Base-by-base conservation (phyloP, 1,139 yeast genomes). In the Nakaseomyces glabratus region DNA sequence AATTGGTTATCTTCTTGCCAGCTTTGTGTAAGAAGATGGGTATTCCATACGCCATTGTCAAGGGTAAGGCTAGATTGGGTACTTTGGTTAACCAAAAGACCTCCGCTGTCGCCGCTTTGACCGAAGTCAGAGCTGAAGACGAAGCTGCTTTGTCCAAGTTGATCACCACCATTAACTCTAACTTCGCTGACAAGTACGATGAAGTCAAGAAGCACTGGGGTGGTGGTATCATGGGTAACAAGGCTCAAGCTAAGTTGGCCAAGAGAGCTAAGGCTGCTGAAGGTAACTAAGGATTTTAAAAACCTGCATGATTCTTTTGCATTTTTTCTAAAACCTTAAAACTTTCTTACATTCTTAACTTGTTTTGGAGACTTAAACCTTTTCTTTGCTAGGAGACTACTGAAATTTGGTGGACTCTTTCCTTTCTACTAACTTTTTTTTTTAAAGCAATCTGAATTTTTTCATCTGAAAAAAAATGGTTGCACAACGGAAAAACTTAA, bases 21-120 rank as follows among this genome's bases (percentile, higher is more conserved):
- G 96, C 97, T 68, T 78, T 88, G 63, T 88, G 96, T 76, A 84
- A 90, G 75, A 88, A 88, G 81, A 79, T 88, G 93, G 97, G 97
- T 71, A 86, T 90, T 54, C 97, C 97, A 66, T 88, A 86, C 74
- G 96, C 96, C 55, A 82, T 88, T 63, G 85, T 88, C 61, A 88
- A 88, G 78, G 96, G 96, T 69, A 88, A 86, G 81, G 95, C 96
- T 52, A 85, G 96, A 78, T 80, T 88, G 62, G 96, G 96, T 58
- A 82, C 95, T 60, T 77, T 88, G 59, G 95, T 86, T 49, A 95
- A 86, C 84, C 76, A 85, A 73, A 88, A 88, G 82, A 86, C 90
- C 60, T 79, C 95, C 54, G 78, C 97, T 46, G 96, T 85, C 55
- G 95, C 93, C 60, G 97, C 97, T 61, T 70, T 88, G 66, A 85